Conservation (phyloP, 2,329 filamentous ascomycete species). For the Trichoderma breve region DNA sequence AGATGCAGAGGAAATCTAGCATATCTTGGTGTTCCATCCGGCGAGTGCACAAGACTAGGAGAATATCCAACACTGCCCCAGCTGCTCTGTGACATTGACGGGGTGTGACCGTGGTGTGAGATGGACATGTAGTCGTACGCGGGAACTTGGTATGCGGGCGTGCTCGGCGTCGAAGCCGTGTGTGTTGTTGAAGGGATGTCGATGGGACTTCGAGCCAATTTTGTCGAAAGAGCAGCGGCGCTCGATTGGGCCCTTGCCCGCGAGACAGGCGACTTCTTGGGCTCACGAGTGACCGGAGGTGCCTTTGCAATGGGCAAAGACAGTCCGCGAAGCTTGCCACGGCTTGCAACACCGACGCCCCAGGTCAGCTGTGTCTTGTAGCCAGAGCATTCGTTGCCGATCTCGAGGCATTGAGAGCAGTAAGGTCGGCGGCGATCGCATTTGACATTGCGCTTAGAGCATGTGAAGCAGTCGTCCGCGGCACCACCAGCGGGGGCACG, state of each 20-base stretch:
- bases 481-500: slow-evolving; percentile 85
- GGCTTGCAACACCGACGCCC: slow-evolving; percentile 92
- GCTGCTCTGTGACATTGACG: slow-evolving; percentile 40
- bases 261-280: slow-evolving; percentile 47
- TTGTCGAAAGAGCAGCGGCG: slow-evolving; percentile 33
- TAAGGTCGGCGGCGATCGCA: slow-evolving; percentile 92
- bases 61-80: slow-evolving; percentile 52
- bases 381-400: slow-evolving; percentile 88
- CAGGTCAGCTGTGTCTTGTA: slow-evolving; percentile 97
- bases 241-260: slow-evolving; percentile 48
- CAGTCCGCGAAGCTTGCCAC: slow-evolving; percentile 88
- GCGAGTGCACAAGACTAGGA: slow-evolving; percentile 37
- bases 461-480: slow-evolving; percentile 92
- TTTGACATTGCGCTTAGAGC: slow-evolving; percentile 75
- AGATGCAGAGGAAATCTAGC: slow-evolving; percentile 47
- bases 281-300: slow-evolving; percentile 50
- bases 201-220: slow-evolving; percentile 34
- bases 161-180: slow-evolving; percentile 44
- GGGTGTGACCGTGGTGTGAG: slow-evolving; percentile 45
- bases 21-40: slow-evolving; percentile 40
- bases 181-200: slow-evolving; percentile 33
- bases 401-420: slow-evolving; percentile 89
- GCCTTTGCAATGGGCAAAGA: slow-evolving; percentile 69
- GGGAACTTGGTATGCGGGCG: slow-evolving; percentile 34
- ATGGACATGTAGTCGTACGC: slow-evolving; percentile 52